Percentiles rank a stretch among this genome's conserved stretches.
Evolutionary conservation across 2,329 filamentous ascomycete genomes (phyloP).

Genomic region (Teratosphaeria epicoccoides): DNA sequence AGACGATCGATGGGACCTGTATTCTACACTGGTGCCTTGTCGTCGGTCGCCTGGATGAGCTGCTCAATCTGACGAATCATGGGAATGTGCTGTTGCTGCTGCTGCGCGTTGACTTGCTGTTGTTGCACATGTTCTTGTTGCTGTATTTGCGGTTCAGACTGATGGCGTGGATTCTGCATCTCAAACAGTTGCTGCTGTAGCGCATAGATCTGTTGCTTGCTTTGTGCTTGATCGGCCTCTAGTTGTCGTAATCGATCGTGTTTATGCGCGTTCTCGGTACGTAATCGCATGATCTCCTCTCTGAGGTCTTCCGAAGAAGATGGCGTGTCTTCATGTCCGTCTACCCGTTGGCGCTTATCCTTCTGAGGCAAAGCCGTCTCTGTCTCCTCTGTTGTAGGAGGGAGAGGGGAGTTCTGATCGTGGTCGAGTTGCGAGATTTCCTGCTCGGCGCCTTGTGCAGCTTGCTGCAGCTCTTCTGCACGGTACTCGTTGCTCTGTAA

Average conservation of each 20-base stretch:
- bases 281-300: constrained; percentile 31
- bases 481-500: constrained; percentile 6
- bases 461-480: constrained; percentile 4
- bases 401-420: neutral
- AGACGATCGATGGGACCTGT: neutral
- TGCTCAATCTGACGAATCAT: neutral
- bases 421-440: neutral
- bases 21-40: neutral
- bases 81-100: neutral
- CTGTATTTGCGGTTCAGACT: neutral
- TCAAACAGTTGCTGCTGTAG: neutral
- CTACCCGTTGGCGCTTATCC: constrained; percentile 7
- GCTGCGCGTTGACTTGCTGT: neutral
- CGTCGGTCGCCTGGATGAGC: neutral
- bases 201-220: neutral
- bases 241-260: constrained; percentile 23
- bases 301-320: constrained; percentile 24
- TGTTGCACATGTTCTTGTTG: neutral
- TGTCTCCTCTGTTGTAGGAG: neutral
- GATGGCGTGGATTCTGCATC: neutral
- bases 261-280: constrained; percentile 32
- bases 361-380: neutral
- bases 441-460: constrained; percentile 8
- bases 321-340: constrained; percentile 1
- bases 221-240: constrained; percentile 7